Conservation (phyloP, 2,329 filamentous ascomycete genomes). For the Thelonectria blattea region DNA sequence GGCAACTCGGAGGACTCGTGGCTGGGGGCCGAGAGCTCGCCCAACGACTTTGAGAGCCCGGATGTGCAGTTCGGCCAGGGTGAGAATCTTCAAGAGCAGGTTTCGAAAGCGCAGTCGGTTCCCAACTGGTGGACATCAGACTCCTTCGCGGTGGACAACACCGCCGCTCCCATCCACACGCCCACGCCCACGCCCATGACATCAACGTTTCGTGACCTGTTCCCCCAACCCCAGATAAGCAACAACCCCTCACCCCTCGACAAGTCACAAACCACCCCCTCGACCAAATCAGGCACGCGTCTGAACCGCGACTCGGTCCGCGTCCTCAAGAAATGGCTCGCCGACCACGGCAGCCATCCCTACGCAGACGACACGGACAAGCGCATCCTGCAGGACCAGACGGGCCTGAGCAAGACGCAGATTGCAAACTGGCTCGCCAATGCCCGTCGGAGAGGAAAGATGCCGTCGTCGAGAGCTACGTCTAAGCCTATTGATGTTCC, state of each 20-base stretch:
- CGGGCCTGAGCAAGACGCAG: conserved; percentile 77
- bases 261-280: background rate
- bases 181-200: background rate
- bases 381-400: conserved; percentile 72
- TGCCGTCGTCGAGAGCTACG: conserved; percentile 35
- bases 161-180: background rate
- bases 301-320: conserved; percentile 76
- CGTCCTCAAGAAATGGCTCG: conserved; percentile 79
- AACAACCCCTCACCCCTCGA: background rate
- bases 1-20: conserved; percentile 1
- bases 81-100: background rate
- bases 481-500: conserved; percentile 62
- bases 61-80: background rate
- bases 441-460: conserved; percentile 78
- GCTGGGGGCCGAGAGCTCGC: background rate
- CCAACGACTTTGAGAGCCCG: background rate
- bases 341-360: conserved; percentile 74
- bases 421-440: conserved; percentile 93
- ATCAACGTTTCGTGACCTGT: background rate
- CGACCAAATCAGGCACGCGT: conserved; percentile 13
- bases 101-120: background rate
- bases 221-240: background rate
- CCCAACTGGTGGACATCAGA: background rate
- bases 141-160: background rate
- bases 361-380: conserved; percentile 86